Base-by-base conservation (phyloP, 176 grass and related monocot genomes). In the Avena atlantica region DNA sequence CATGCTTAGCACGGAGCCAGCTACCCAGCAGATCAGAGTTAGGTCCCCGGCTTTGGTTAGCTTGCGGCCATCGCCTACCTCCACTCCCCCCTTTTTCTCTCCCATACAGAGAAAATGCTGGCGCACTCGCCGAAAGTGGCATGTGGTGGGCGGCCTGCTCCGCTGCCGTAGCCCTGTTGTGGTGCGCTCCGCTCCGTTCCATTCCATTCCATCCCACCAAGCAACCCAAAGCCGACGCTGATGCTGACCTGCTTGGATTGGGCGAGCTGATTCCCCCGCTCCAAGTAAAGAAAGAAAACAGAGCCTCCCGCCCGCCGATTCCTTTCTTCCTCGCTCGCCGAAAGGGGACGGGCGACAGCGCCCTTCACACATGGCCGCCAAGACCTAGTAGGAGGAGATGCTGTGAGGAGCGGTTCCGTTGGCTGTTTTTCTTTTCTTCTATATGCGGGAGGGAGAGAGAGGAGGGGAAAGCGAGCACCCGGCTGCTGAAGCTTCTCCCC, bases 121-220 rank as follows among this genome's bases (percentile, higher is more conserved):
- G 86, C 82, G 86, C 86, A 86, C 82, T 88, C 52, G 83, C 90
- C 78, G 90, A 91, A 91, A 91, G 82, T 86, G 61, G 16, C 86
- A 86, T 91, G 82, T 85, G 86, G 82, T 91, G 53, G 70, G 55
- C 63, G 19, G 70, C 62, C 63, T 71, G 82, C 90, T 73, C 56
- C 70, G 19, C 64, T 57, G 86, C 83, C 72, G 85, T 87, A 61
- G 68, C 64, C 24, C 29, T 15, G 65, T 15, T 20, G 23, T 24
- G 60, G 11, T 81, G 68, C 52, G 31, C 48, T 49, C 74, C 23
- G 24, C 80, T 74, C 82, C 82, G 44, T 83, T 19, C 13, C 23
- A 47, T 84, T 74, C 82, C 82, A 52, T 83, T 36, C 12, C 65
- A 31, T 69, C 80, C 81, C 78, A 62, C 83, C 70, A 25, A 88